Evolutionary conservation across 129 eudicot genomes (phyloP), one percentile per base, ranked within the genome.

Genomic region (Apium graveolens): DNA sequence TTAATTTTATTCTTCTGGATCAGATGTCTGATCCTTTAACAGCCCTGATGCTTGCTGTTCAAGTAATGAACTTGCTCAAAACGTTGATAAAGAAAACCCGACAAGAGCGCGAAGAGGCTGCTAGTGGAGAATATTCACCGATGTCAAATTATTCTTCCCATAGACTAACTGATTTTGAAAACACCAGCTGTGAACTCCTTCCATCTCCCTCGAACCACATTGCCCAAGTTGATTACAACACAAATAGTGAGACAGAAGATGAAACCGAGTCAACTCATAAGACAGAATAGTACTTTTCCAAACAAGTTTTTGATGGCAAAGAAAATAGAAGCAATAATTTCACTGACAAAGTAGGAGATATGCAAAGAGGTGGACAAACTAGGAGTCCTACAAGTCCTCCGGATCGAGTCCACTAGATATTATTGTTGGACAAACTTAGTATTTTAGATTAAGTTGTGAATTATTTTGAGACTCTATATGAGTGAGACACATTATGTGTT

Each of bases 121-220:
- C 76, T 1, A 81, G 78, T 0, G 84, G 79, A 53, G 74, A 27
- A 24, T 91, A 85, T 81, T 93, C 98, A 6, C 97, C 97, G 0
- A 80, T 88, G 86, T 93, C 98, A 27, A 86, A 83, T 24, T 85
- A 76, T 76, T 87, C 91, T 60, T 84, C 85, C 1, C 70, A 42
- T 43, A 75, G 82, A 63, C 87, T 51, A 41, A 80, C 86, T 35
- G 88, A 86, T 70, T 37, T 34, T 12, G 74, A 70, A 20, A 87
- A 89, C 44, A 89, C 89, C 16, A 85, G 97, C 84, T 79, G 93
- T 72, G 93, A 90, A 43, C 88, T 89, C 31, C 78, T 44, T 44
- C 80, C 70, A 65, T 26, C 81, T 5, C 86, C 81, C 42, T 85
- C 90, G n/a, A 90, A 89, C 49, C 80, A 82, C 13, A 88, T 91